Evolutionary conservation across 371 early-diverging fungal genomes (phyloP).

Genomic region (Rhizopus sp.): DNA sequence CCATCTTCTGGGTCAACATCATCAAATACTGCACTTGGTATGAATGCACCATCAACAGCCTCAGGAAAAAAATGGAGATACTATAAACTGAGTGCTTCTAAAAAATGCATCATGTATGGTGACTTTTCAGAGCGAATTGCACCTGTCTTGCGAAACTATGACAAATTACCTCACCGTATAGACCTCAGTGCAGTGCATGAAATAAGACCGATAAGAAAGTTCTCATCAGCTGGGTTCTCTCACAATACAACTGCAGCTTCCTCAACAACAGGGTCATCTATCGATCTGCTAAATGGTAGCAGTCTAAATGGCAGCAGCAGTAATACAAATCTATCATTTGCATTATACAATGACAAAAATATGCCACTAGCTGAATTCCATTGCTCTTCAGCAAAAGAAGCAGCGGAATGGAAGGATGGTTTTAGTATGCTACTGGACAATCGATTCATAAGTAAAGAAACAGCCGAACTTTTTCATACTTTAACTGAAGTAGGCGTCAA

Average conservation of each 20-base stretch:
- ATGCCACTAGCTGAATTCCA: slow-evolving; percentile 60
- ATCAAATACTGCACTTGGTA: slow-evolving; percentile 10
- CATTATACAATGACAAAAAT: slow-evolving; percentile 48
- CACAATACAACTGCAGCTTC: not conserved
- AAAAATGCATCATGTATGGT: slow-evolving; percentile 63
- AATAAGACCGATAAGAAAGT: slow-evolving; percentile 48
- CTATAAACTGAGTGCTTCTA: slow-evolving; percentile 66
- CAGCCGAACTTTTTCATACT: slow-evolving; percentile 62
- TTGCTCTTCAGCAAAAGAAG: slow-evolving; percentile 53
- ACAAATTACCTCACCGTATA: slow-evolving; percentile 47
- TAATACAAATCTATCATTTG: slow-evolving; percentile 32
- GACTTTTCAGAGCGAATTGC: slow-evolving; percentile 63
- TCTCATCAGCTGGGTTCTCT: slow-evolving; percentile 1
- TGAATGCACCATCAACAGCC: slow-evolving; percentile 4
- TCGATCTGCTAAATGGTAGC: not conserved
- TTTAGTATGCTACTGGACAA: slow-evolving; percentile 73
- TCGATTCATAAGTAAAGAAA: slow-evolving; percentile 64
- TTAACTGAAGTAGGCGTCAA: slow-evolving; percentile 71
- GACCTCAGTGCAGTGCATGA: slow-evolving; percentile 60
- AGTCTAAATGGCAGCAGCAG: not conserved
- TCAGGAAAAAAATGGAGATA: slow-evolving; percentile 57
- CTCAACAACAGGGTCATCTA: not conserved
- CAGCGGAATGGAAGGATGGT: slow-evolving; percentile 82
- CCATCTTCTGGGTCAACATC: not conserved
- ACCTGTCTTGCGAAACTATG: slow-evolving; percentile 28